phyloP scores from a whole-genome alignment of 1,284 basidiomycete species.

The Austroboletus rostrupii region DNA sequence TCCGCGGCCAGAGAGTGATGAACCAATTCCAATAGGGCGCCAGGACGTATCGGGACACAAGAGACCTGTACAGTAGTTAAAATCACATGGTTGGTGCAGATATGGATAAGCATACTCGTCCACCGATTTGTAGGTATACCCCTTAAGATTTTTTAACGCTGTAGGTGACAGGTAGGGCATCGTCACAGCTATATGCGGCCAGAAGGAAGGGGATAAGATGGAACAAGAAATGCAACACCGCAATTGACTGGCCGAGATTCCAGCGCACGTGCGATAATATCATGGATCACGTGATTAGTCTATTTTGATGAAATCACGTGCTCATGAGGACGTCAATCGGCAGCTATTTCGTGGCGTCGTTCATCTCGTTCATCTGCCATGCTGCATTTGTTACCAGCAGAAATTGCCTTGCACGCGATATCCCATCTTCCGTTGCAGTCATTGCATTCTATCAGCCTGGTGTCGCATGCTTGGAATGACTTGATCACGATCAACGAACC shows the following conservation, averaged over 20 bases:
- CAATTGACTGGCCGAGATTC: too few relatives aligned
- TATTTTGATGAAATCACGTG: neutral
- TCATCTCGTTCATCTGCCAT: constrained; percentile 18
- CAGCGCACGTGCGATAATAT: neutral
- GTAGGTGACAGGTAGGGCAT: constrained; percentile 55
- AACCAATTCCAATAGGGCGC: constrained; percentile 95
- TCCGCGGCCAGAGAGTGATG: constrained; percentile 85
- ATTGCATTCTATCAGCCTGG: constrained; percentile 32
- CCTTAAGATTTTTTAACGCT: constrained; percentile 61
- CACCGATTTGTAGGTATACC: constrained; percentile 60
- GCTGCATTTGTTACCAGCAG: constrained; percentile 44
- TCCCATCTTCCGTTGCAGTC: constrained; percentile 44
- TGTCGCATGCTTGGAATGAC: constrained; percentile 42
- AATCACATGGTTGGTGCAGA: neutral
- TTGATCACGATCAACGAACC: constrained; percentile 45
- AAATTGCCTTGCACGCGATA: constrained; percentile 45
- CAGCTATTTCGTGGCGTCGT: neutral
- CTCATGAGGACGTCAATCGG: too few relatives aligned
- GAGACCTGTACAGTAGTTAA: constrained; percentile 46
- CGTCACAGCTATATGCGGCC: constrained; percentile 1
- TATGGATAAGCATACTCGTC: constrained; percentile 54
- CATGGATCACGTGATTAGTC: constrained; percentile 5
- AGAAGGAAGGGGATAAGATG: neutral
- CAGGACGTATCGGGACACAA: constrained; percentile 77
- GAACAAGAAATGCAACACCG: neutral